phyloP scores from a whole-genome alignment of 345 rosid species.

The Pistacia vera region DNA sequence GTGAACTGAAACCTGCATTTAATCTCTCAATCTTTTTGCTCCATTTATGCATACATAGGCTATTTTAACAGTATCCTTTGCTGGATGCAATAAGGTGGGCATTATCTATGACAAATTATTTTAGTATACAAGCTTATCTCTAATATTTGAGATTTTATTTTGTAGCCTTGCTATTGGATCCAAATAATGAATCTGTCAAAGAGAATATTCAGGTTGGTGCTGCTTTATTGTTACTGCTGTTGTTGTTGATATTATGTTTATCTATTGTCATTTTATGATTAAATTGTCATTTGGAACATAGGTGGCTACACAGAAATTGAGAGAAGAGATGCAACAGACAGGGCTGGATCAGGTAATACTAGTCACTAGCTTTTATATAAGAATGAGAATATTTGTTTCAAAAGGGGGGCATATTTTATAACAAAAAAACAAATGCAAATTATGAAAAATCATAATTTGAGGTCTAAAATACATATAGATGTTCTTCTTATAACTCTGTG shows the following conservation, averaged over 20 bases:
- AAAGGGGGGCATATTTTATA: not conserved
- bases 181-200: constrained; percentile 66
- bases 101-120: not conserved
- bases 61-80: not conserved
- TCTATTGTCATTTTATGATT: not conserved
- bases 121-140: constrained; percentile 2
- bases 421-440: not conserved
- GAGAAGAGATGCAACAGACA: constrained; percentile 52
- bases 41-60: not conserved
- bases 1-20: not conserved
- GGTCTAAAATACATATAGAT: no score
- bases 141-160: constrained; percentile 13
- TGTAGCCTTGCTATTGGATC: constrained; percentile 85
- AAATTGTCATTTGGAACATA: constrained; percentile 27
- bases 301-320: constrained; percentile 76
- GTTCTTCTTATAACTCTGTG: no score
- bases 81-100: not conserved
- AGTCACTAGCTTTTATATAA: not conserved
- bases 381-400: not conserved
- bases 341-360: constrained; percentile 54
- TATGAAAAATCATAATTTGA: no score
- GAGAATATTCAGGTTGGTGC: constrained; percentile 73
- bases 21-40: not conserved
- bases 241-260: not conserved
- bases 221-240: not conserved